Evolutionary conservation across 495 filamentous ascomycete species (phyloP).

Genomic region (Hamigera avellanea): DNA sequence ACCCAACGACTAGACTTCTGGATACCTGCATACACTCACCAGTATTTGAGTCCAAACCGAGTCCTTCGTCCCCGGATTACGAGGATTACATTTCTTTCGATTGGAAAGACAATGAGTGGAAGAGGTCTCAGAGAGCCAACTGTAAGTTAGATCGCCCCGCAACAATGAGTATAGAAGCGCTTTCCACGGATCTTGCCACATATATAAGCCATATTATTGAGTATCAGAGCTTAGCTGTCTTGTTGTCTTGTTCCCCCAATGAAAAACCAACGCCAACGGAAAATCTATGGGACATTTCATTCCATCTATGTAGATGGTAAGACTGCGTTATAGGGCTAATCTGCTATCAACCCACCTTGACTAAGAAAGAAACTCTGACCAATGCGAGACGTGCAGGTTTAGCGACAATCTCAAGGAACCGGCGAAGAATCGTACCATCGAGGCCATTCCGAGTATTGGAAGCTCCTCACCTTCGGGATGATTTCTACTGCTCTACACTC

Average conservation of each 20-base stretch:
- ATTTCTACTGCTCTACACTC: conserved; percentile 89
- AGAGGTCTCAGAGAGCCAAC: conserved; percentile 29
- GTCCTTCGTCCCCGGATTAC: conserved; percentile 19
- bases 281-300: neutral
- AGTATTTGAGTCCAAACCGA: conserved; percentile 8
- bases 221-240: neutral
- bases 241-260: no score
- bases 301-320: neutral
- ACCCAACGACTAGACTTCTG: conserved; percentile 51
- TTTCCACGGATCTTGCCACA: neutral
- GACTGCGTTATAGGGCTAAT: neutral
- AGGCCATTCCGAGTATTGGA: conserved; percentile 83
- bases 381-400: no score
- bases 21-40: conserved; percentile 18
- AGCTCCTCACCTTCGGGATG: conserved; percentile 78
- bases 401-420: neutral
- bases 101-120: conserved; percentile 54
- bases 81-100: conserved; percentile 23
- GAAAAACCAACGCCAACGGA: no score
- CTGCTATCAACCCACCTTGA: no score
- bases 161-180: no score
- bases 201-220: neutral
- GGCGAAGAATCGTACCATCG: conserved; percentile 38
- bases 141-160: conserved; percentile 44
- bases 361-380: no score